Conservation (phyloP, 306 rosid genomes). For the Fragaria iinumae region DNA sequence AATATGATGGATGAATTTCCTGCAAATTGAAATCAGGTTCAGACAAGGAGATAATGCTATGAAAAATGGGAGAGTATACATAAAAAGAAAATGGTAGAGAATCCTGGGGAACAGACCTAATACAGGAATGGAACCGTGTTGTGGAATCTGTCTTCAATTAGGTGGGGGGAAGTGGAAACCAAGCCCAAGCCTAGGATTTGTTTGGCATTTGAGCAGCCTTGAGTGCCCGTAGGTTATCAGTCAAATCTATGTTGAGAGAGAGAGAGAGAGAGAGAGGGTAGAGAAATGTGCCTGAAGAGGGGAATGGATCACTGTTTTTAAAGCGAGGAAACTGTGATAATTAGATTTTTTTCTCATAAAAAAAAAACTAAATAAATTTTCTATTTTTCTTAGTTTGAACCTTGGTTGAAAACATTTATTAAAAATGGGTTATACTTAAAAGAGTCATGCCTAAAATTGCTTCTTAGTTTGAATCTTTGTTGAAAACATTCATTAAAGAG, state of each 20-base stretch:
- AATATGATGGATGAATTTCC: not conserved
- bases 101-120: not conserved
- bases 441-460: too few relatives aligned
- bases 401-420: too few relatives aligned
- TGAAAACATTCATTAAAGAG: too few relatives aligned
- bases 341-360: not conserved
- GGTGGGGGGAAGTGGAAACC: not conserved
- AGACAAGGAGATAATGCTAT: not conserved
- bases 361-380: too few relatives aligned
- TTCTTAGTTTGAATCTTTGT: rapidly evolving
- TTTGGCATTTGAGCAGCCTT: conserved; percentile 9
- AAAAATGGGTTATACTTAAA: rapidly evolving
- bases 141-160: not conserved
- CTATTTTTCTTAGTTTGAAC: not conserved
- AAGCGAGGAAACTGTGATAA: not conserved
- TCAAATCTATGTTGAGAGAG: not conserved
- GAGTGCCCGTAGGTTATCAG: not conserved
- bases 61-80: not conserved
- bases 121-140: not conserved
- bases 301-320: not conserved
- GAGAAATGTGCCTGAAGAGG: not conserved
- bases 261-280: not conserved
- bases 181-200: not conserved
- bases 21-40: not conserved
- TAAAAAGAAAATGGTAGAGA: not conserved